Base-by-base conservation (phyloP, 2,329 filamentous ascomycete species). In the Hypoxylon sp. region DNA sequence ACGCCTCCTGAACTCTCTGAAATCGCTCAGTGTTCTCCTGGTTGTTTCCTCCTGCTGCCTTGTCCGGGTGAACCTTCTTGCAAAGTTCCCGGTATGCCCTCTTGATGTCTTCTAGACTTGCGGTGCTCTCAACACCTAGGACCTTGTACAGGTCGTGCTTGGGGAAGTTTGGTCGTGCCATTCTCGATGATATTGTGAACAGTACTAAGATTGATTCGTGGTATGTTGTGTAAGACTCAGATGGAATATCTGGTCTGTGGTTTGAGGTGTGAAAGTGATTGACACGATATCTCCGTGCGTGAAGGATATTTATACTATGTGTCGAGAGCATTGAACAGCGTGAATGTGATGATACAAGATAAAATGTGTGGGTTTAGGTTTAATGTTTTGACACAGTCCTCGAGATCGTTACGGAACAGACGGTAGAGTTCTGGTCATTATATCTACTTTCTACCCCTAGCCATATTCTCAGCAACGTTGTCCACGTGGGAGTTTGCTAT, bases 31-130 rank as follows among this genome's bases (percentile, higher is more conserved):
- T 71, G 42, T 66, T 71, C 59, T 67, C 69, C 2, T 48, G 33
- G 2, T 60, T 68, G 50, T 55, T 70, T 11, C 69, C 69, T 6
- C 61, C 68, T n/a, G 62, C 51, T 3, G 66, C 66, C 10, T 71
- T 71, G 48, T 69, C 69, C n/a, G 69, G 69, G 44, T 69, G 69
- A 1, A 64, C 58, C 54, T 63, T 65, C 40, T 44, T 30, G 53
- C 63, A 59, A 6, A 66, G 33, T 0, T 69, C 61, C 22, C 61
- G 62, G 48, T 69, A 71, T 2, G 69, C 62, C 53, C 66, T 69
- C 62, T 64, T 69, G 56, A 71, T 71, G 1, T 66, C 66, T 7
- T 69, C 69, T 37, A 58, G 14, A 35, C 17, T 64, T 2, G 69
- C 69, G 3, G 31, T 49, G 51, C 46, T 64, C 3, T 66, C 51